phyloP scores from a whole-genome alignment of 306 rosid species.

The Delonix regia region DNA sequence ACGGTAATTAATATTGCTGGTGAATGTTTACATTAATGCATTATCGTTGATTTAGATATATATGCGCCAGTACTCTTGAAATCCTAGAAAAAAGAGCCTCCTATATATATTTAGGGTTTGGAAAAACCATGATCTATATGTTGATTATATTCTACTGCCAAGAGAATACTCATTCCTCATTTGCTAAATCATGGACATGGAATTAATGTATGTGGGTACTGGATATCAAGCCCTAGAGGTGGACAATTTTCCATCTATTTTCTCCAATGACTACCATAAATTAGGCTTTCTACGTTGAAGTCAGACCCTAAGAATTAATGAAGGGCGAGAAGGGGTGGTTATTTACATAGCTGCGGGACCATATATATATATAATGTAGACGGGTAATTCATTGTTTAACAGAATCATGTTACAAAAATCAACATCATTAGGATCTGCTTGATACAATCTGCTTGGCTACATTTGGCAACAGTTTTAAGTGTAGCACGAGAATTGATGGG shows the following conservation, averaged over 20 bases:
- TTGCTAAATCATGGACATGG: conserved; percentile 36
- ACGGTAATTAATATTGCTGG: background rate
- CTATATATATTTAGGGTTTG: conserved; percentile 35
- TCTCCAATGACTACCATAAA: conserved; percentile 37
- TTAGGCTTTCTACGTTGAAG: conserved; percentile 42
- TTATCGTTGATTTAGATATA: conserved; percentile 29
- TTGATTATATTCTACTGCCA: conserved; percentile 8
- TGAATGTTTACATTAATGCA: background rate
- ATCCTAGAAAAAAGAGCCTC: conserved; percentile 34
- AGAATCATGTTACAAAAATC: conserved; percentile 45
- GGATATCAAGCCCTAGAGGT: conserved; percentile 37
- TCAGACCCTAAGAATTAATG: conserved; percentile 35
- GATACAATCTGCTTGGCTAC: conserved; percentile 37
- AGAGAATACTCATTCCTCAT: conserved; percentile 43
- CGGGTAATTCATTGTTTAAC: conserved; percentile 43
- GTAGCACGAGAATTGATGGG: conserved; percentile 35
- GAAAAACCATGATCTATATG: conserved; percentile 33
- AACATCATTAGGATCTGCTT: conserved; percentile 38
- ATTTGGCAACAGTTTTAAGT: conserved; percentile 43
- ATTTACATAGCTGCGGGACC: conserved; percentile 54
- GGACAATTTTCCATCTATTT: background rate
- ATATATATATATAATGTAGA: conserved; percentile 37
- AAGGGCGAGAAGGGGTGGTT: conserved; percentile 47
- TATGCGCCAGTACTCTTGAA: conserved; percentile 15
- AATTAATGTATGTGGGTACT: conserved; percentile 39